Conservation (phyloP, 2,329 filamentous ascomycete species). For the Claviceps sp. region DNA sequence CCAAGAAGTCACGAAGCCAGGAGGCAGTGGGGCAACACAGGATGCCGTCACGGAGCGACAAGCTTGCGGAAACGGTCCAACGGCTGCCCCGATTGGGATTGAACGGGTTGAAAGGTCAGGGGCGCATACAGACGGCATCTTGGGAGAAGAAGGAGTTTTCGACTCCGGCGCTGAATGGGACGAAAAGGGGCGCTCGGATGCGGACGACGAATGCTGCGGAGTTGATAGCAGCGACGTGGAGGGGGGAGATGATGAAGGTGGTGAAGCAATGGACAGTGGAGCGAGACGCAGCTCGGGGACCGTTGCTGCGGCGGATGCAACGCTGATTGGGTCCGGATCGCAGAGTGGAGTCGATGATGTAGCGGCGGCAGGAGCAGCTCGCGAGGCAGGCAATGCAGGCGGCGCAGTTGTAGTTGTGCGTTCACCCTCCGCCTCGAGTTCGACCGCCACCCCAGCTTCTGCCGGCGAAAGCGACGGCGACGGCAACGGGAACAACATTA, state of each 20-base stretch:
- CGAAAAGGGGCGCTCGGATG: conserved; percentile 14
- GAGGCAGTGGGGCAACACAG: conserved; percentile 8
- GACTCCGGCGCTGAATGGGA: conserved; percentile 14
- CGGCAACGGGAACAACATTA: not conserved
- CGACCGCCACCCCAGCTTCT: not conserved
- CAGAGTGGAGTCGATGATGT: conserved; percentile 22
- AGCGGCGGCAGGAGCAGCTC: conserved; percentile 12
- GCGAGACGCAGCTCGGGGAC: conserved; percentile 21
- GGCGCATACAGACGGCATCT: conserved; percentile 42
- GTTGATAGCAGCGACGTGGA: conserved; percentile 19
- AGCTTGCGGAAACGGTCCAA: conserved; percentile 3
- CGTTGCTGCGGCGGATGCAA: conserved; percentile 8
- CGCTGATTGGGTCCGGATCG: conserved; percentile 3
- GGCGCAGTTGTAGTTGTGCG: too few relatives aligned
- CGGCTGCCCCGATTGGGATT: conserved; percentile 1
- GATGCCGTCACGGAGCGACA: conserved; percentile 8
- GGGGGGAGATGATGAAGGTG: conserved; percentile 13
- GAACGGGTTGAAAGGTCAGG: not conserved
- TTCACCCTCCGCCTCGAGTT: too few relatives aligned
- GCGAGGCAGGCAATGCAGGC: conserved; percentile 1
- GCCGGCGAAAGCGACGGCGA: not conserved
- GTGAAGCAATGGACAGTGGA: conserved; percentile 18
- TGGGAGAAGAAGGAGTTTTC: conserved; percentile 20
- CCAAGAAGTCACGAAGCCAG: not conserved
- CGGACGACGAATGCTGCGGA: conserved; percentile 13